Conservation (phyloP, 345 rosid genomes). For the Linum lewisii region DNA sequence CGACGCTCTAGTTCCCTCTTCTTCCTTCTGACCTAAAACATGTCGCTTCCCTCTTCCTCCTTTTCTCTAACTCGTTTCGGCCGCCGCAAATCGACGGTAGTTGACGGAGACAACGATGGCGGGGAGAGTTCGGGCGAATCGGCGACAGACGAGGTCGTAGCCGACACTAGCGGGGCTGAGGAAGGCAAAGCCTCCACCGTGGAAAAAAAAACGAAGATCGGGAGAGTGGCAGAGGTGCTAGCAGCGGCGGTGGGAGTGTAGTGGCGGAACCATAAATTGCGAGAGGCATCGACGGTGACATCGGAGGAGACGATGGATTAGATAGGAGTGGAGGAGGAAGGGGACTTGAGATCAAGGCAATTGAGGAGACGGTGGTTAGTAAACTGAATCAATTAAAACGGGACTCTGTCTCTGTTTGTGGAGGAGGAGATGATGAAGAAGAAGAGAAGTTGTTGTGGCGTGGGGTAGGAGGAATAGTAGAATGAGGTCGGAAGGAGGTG, state of each 20-base stretch:
- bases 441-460: too few species aligned
- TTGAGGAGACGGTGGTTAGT: slow-evolving; percentile 49
- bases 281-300: slow-evolving; percentile 41
- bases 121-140: slow-evolving; percentile 42
- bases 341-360: slow-evolving; percentile 37
- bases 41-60: too few species aligned
- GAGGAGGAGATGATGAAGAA: too few species aligned
- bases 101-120: slow-evolving; percentile 61
- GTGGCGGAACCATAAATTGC: slow-evolving; percentile 73
- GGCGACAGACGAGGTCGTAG: slow-evolving; percentile 58
- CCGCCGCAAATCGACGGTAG: too few species aligned
- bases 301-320: slow-evolving; percentile 46
- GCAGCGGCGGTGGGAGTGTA: slow-evolving; percentile 32
- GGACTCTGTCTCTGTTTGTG: too few species aligned
- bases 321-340: slow-evolving; percentile 33
- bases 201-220: slow-evolving; percentile 68
- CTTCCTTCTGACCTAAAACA: too few species aligned
- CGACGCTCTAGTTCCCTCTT: too few species aligned
- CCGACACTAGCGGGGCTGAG: slow-evolving; percentile 38
- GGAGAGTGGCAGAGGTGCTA: slow-evolving; percentile 25
- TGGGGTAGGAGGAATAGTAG: too few species aligned
- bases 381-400: too few species aligned
- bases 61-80: too few species aligned
- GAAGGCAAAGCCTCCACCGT: slow-evolving; percentile 78
- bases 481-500: too few species aligned